phyloP scores from a whole-genome alignment of 192 early-diverging fungal genomes.

The Entomortierella beljakovae region DNA sequence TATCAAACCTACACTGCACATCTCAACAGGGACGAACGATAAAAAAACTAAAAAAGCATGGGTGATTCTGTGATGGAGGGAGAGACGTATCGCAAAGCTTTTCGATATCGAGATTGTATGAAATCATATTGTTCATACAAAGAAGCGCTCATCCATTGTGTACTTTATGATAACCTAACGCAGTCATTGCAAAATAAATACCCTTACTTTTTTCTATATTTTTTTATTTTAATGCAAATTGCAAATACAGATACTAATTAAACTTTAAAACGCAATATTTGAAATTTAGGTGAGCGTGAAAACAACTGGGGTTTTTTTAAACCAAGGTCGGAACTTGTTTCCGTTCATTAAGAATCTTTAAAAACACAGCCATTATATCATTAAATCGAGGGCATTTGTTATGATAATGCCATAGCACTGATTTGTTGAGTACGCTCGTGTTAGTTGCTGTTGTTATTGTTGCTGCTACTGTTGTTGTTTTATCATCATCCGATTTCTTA shows the following conservation, averaged over 20 bases:
- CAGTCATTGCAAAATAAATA: too few species aligned
- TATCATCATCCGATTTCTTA: background rate
- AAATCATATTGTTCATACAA: too few species aligned
- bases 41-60: background rate
- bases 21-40: slow-evolving; percentile 26
- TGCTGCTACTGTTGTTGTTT: background rate
- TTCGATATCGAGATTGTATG: background rate
- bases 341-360: slow-evolving; percentile 26
- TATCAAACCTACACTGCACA: slow-evolving; percentile 46
- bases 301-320: too few species aligned
- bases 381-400: slow-evolving; percentile 25
- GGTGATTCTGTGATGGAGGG: background rate
- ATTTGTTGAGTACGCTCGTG: too few species aligned
- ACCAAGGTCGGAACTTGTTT: slow-evolving; percentile 1
- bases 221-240: too few species aligned
- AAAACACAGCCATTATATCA: slow-evolving; percentile 29
- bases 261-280: too few species aligned
- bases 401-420: slow-evolving; percentile 24
- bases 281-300: too few species aligned
- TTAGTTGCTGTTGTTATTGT: background rate
- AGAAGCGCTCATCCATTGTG: too few species aligned
- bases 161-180: too few species aligned
- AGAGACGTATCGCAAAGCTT: background rate
- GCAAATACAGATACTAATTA: too few species aligned
- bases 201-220: too few species aligned